Percentiles rank a stretch among this genome's conserved stretches.
Conservation (phyloP, 352 stramenopile species). For the Phytopythium ostracodes region DNA sequence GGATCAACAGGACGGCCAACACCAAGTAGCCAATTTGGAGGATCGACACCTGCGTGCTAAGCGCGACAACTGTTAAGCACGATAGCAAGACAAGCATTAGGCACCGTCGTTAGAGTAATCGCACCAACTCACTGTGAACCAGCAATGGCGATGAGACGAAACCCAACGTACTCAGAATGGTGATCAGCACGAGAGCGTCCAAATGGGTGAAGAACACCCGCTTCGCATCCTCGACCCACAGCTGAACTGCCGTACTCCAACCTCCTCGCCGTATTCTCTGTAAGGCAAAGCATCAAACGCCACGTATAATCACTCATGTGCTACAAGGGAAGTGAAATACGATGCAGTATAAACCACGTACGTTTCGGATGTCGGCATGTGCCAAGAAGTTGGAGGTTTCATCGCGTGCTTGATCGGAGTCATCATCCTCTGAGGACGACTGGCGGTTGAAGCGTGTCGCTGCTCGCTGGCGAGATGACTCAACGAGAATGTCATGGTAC, state of each 20-base stretch:
- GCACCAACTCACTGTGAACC: not conserved
- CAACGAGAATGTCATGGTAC: constrained; percentile 61
- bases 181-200: constrained; percentile 76
- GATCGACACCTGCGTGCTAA: constrained; percentile 79
- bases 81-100: not conserved
- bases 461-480: constrained; percentile 23
- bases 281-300: not conserved
- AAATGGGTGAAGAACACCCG: constrained; percentile 70
- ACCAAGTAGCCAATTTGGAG: constrained; percentile 83
- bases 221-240: constrained; percentile 75
- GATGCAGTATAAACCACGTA: constrained; percentile 12
- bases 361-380: constrained; percentile 48
- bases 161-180: constrained; percentile 56
- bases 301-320: not conserved
- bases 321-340: not conserved
- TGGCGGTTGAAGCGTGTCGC: constrained; percentile 11
- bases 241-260: constrained; percentile 8
- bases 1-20: constrained; percentile 70
- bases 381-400: constrained; percentile 29
- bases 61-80: constrained; percentile 48
- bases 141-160: not conserved
- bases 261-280: constrained; percentile 8
- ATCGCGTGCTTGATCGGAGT: constrained; percentile 14
- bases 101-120: not conserved
- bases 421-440: constrained; percentile 8